Percentiles rank a stretch among this genome's conserved stretches.
Conservation (phyloP, 768 basidiomycete genomes). For the Phylloporus arenicola region DNA sequence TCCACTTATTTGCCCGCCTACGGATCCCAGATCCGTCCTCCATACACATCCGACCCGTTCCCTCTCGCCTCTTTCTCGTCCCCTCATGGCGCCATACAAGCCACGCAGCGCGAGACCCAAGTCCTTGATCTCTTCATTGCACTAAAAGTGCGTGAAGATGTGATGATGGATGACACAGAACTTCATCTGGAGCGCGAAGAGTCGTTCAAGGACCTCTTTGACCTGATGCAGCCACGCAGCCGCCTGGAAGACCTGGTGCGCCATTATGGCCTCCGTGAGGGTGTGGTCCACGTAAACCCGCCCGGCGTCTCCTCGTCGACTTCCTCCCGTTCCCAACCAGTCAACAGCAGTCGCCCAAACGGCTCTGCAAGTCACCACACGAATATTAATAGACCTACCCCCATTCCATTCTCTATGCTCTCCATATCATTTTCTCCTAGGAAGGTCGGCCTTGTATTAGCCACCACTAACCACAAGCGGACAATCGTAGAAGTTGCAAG, state of each 20-base stretch:
- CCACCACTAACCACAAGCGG: conserved; percentile 35
- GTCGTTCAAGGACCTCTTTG: conserved; percentile 74
- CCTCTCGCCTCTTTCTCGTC: conserved; percentile 38
- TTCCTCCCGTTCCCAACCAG: not conserved
- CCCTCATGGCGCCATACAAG: conserved; percentile 30
- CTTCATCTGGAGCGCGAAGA: conserved; percentile 74
- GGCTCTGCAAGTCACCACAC: conserved; percentile 1
- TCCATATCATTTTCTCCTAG: conserved; percentile 38
- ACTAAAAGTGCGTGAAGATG: conserved; percentile 74
- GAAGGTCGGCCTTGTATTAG: conserved; percentile 34
- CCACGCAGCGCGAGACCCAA: conserved; percentile 65
- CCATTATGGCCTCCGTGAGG: conserved; percentile 37
- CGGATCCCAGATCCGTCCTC: conserved; percentile 51
- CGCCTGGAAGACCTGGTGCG: conserved; percentile 72
- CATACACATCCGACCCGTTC: conserved; percentile 78
- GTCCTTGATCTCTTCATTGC: conserved; percentile 76
- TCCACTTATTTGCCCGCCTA: conserved; percentile 71
- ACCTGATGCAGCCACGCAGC: conserved; percentile 66
- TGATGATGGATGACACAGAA: conserved; percentile 67
- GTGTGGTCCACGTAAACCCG: conserved; percentile 24
- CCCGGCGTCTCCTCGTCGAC: conserved; percentile 3
- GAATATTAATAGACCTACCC: not conserved
- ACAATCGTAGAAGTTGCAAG: conserved; percentile 53
- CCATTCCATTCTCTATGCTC: conserved; percentile 34
- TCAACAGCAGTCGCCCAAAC: conserved; percentile 1